phyloP scores from a whole-genome alignment of 176 grass and related monocot genomes.

The Calamus simplicifolius region DNA sequence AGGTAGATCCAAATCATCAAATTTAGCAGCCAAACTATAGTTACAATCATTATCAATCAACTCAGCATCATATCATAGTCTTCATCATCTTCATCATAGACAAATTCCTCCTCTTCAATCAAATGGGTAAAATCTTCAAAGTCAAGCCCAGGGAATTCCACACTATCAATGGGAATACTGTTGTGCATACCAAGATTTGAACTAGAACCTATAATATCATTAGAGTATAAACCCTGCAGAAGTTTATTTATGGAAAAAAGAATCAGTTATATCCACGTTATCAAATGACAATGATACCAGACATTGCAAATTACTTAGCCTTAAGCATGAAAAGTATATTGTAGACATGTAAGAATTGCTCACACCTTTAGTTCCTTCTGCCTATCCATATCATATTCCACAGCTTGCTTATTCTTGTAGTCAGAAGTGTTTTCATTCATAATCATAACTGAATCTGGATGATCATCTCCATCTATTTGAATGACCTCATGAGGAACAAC shows the following conservation, averaged over 20 bases:
- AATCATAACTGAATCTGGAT: neutral
- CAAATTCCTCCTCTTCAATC: slow-evolving; percentile 44
- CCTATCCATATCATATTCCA: neutral
- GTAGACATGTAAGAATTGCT: neutral
- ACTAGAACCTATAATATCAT: slow-evolving; percentile 31
- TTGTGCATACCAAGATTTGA: slow-evolving; percentile 4
- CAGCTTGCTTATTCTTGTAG: slow-evolving; percentile 1
- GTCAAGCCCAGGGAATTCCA: slow-evolving; percentile 23
- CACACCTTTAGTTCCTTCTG: neutral
- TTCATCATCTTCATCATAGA: slow-evolving; percentile 46
- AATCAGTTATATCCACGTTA: neutral
- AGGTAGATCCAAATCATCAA: slow-evolving; percentile 70
- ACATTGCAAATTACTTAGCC: neutral
- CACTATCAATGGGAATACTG: neutral
- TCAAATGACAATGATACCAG: no score
- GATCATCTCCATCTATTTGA: neutral
- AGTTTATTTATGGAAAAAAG: slow-evolving; percentile 4
- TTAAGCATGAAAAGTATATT: neutral
- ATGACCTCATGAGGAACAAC: neutral
- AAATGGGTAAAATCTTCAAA: slow-evolving; percentile 12
- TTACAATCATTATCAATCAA: slow-evolving; percentile 34
- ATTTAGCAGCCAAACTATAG: slow-evolving; percentile 57
- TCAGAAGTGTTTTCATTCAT: neutral
- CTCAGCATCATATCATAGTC: slow-evolving; percentile 35
- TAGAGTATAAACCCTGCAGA: slow-evolving; percentile 31